These are phyloP conservation scores for Lichtheimia ornata DNA, from an alignment of 371 early-diverging fungal genomes.

Conservation along the genomic window DNA sequence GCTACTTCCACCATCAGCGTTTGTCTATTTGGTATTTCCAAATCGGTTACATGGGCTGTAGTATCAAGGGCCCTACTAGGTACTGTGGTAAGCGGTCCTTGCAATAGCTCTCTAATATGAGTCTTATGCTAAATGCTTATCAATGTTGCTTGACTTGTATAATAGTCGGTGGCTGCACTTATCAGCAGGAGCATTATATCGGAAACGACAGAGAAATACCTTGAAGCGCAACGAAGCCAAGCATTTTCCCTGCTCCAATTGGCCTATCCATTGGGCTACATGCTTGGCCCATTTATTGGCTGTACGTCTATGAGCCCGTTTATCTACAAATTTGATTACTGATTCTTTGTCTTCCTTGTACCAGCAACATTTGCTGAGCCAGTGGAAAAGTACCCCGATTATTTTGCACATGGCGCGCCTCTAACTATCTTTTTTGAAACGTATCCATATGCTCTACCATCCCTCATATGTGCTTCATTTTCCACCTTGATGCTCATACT, in stretches of 20 bases:
- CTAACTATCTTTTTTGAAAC: constrained; percentile 56
- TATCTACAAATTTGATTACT: background rate
- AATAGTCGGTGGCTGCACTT: no score
- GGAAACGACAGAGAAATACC: constrained; percentile 69
- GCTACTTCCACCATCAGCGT: no score
- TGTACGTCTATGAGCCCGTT: constrained; percentile 20
- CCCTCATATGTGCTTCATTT: constrained; percentile 31
- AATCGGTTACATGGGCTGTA: no score
- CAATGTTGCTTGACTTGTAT: no score
- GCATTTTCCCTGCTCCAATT: constrained; percentile 63
- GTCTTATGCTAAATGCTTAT: no score
- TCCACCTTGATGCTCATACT: no score
- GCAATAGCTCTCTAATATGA: no score
- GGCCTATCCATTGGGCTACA: constrained; percentile 54
- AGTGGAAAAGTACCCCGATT: constrained; percentile 59
- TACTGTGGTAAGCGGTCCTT: no score
- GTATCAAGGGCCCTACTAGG: no score
- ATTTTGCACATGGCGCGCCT: constrained; percentile 60
- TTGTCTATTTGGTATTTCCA: no score
- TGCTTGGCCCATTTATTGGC: constrained; percentile 78
- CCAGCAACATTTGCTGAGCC: constrained; percentile 66
- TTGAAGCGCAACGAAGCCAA: constrained; percentile 44
- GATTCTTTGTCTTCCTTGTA: background rate
- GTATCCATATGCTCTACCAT: constrained; percentile 88
- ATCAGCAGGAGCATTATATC: constrained; percentile 74